Evolutionary conservation across 2,329 filamentous ascomycete genomes (phyloP).

Genomic region (Neurospora crassa): DNA sequence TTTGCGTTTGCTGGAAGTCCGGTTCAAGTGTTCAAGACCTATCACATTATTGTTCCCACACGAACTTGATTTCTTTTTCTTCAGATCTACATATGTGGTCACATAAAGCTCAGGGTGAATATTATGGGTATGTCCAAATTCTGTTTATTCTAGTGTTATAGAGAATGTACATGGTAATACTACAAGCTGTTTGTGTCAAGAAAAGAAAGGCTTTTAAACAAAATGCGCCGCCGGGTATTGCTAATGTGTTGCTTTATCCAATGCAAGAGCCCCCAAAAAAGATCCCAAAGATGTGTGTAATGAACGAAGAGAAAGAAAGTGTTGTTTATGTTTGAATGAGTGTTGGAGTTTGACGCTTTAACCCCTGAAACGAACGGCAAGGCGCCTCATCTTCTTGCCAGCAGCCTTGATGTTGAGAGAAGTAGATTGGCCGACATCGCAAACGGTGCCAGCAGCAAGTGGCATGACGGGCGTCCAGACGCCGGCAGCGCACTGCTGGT

Average conservation of each 20-base stretch:
- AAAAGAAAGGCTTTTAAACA: background rate
- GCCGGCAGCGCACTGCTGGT: conserved; percentile 42
- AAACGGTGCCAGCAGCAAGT: conserved; percentile 35
- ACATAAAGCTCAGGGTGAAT: background rate
- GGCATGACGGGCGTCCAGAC: conserved; percentile 31
- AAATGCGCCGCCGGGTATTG: background rate
- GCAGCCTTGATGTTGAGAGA: conserved; percentile 17
- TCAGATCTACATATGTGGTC: too few species aligned
- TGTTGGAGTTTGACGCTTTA: conserved; percentile 3
- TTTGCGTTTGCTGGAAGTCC: background rate
- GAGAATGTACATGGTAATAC: background rate
- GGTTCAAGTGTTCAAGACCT: background rate
- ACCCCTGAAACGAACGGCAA: conserved; percentile 13
- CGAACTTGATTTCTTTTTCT: background rate
- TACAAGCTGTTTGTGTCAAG: background rate
- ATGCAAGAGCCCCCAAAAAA: background rate
- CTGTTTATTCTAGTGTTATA: background rate
- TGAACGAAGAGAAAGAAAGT: background rate
- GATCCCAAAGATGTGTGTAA: background rate
- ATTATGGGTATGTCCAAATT: background rate
- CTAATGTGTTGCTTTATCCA: background rate
- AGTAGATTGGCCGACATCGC: conserved; percentile 25
- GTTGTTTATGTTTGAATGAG: background rate
- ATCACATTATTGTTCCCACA: background rate
- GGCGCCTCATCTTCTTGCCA: conserved; percentile 17